Conservation (phyloP, 2,329 filamentous ascomycete genomes). For the Trichoderma asperellum region DNA sequence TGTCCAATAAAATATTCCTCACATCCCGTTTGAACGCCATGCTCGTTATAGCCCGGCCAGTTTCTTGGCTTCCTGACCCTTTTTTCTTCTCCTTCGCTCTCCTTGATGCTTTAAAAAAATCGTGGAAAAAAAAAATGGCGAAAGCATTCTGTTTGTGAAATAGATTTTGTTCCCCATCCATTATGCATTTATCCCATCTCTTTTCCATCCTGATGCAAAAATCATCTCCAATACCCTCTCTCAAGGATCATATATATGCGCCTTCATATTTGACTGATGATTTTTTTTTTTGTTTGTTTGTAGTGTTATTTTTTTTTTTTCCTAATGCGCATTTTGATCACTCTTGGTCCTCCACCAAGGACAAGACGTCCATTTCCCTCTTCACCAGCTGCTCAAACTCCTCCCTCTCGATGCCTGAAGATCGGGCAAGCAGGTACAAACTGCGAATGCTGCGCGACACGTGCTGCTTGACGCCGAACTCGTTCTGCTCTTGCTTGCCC, state of each 20-base stretch:
- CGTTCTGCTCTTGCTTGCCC: constrained; percentile 62
- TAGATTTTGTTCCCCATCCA: neutral
- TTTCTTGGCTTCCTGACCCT: neutral
- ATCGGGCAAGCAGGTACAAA: constrained; percentile 70
- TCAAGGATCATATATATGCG: neutral
- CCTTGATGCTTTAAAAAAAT: neutral
- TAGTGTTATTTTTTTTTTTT: neutral
- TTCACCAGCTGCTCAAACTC: constrained; percentile 76
- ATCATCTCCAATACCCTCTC: neutral
- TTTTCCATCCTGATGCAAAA: neutral
- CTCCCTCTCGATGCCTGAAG: constrained; percentile 71
- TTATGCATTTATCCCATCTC: neutral
- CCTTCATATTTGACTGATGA: neutral
- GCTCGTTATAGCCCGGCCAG: neutral
- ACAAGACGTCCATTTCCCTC: constrained; percentile 71
- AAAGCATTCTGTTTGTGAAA: neutral
- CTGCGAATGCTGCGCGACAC: constrained; percentile 78
- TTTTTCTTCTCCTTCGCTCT: neutral
- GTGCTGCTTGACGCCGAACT: constrained; percentile 78
- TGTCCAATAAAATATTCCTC: neutral
- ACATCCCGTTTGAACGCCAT: constrained; percentile 5
- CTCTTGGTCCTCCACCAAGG: constrained; percentile 65
- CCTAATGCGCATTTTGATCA: constrained; percentile 11
- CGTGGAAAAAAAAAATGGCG: neutral
- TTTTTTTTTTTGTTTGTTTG: neutral